Evolutionary conservation across 2,329 filamentous ascomycete genomes (phyloP), one percentile per base, ranked within the genome.

Genomic region (Aspergillus sp.): DNA sequence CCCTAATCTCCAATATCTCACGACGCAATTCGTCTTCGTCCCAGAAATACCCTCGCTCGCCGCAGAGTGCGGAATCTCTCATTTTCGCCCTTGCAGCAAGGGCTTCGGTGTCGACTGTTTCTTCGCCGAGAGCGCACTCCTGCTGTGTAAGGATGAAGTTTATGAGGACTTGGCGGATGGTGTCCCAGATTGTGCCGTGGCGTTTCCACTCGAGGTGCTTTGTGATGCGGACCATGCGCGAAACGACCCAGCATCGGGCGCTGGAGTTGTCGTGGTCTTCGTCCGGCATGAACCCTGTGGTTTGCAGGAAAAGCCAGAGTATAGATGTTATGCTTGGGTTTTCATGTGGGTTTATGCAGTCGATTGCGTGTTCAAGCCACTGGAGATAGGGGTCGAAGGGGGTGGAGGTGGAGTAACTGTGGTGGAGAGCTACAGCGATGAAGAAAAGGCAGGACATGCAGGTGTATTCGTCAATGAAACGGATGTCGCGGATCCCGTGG

Each of bases 391-490:
- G 52, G 56, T 68, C 67, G 19, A 72, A 70, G 47, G 64, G 65
- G 48, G 61, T 57, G 14, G 64, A 63, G 4, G 60, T 65, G 12
- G 59, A 33, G 51, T 71, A 72, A 46, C 61, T 67, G 49, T 72
- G 67, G 37, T 69, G 64, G 6, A 72, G 59, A 5, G 65, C 67
- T 49, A 69, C 48, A 47, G 66, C 66, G 17, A 72, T 62, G 56
- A 71, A 72, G 23, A 72, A 63, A 33, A 72, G 62, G 39, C 70
- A 72, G 15, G 68, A 60, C 61, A 72, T 66, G 55, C 69, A 69
- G 8, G 67, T 64, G 49, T 70, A 70, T 61, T 71, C 70, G 52
- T 72, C 69, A 44, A 72, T 71, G 43, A 70, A 72, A 8, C 69
- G 65, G 40, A 72, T 62, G 54, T 70, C 70, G 14, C 67, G 65